Evolutionary conservation across 2,329 filamentous ascomycete genomes (phyloP), one percentile per base, ranked within the genome.

Genomic region (Verticillium zaregamsianum): DNA sequence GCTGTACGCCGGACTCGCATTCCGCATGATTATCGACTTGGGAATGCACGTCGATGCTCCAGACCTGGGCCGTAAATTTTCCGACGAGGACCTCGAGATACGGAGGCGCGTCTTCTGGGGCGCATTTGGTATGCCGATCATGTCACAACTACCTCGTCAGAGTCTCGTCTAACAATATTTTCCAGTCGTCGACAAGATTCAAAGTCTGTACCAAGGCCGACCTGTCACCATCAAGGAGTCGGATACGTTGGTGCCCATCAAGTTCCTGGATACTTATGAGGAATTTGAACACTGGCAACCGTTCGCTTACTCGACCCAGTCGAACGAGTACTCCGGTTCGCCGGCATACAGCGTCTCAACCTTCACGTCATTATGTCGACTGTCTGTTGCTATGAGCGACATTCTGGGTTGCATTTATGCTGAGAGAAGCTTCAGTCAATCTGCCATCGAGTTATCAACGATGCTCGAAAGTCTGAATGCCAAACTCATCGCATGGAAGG

Each of bases 1-100:
- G 85, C 66, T 86, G 5, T 87, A 86, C 63, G 78, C 81, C 59
- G 84, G 84, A 1, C 77, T 83, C 64, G 83, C 84, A 0, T 83
- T 86, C 62, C 77, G 82, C 11, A 80, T 86, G 72, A 72, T 86
- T 31, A 78, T 81, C 58, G 84, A 87, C 66, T 68, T 86, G 5
- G 79, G 82, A 0, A 79, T 86, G 64, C 81, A 84, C 64, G 74
- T 82, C 20, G 76, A 78, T 69, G 71, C 70, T 58, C 68, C 71
- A 55, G 69, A 66, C 40, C 68, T 76, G 60, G 61, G 70, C 49
- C 68, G 70, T 14, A 71, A 70, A 14, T 72, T 79, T 55, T 75
- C 77, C 2, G 76, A 79, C 49, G 79, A 82, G 61, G 79, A 82
- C 40, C 69, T 74, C 11, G 81, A 78, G 65, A 78, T 78, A 55